These are phyloP conservation scores for Suillus spraguei DNA, from an alignment of 768 basidiomycete species.

Conservation along the genomic window DNA sequence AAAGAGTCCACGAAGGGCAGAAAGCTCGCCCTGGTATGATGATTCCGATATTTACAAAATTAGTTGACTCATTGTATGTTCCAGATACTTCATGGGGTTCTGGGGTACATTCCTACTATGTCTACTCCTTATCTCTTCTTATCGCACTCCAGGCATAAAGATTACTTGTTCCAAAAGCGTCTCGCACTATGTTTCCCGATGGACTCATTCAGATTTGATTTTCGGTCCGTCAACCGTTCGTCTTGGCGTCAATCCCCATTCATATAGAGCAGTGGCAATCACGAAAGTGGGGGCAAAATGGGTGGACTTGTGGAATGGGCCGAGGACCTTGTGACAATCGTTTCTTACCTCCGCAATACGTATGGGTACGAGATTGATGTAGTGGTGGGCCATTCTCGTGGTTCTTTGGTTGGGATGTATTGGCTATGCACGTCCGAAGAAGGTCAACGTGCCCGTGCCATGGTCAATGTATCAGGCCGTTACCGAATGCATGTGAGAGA, in stretches of 20 bases:
- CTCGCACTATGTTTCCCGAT: conserved; percentile 67
- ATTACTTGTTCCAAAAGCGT: conserved; percentile 80
- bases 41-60: conserved; percentile 13
- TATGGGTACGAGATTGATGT: conserved; percentile 72
- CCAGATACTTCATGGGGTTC: conserved; percentile 77
- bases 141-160: conserved; percentile 64
- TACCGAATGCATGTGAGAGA: conserved; percentile 78
- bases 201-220: conserved; percentile 88
- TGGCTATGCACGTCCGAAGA: conserved; percentile 71
- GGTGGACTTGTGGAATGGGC: conserved; percentile 62
- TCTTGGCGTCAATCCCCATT: conserved; percentile 9
- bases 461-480: conserved; percentile 78
- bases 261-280: conserved; percentile 59
- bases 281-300: conserved; percentile 74
- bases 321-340: conserved; percentile 67
- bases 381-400: conserved; percentile 80
- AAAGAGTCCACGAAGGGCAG: conserved; percentile 53
- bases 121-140: background rate
- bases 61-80: conserved; percentile 18
- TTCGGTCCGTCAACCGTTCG: conserved; percentile 55
- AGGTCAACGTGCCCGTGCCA: conserved; percentile 56
- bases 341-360: conserved; percentile 54
- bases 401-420: conserved; percentile 61
- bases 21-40: conserved; percentile 65
- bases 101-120: conserved; percentile 56